A percentile compares a stretch with the other conserved stretches of the same genome.
phyloP scores from a whole-genome alignment of 495 filamentous ascomycete species.

The Aspergillus baeticus region DNA sequence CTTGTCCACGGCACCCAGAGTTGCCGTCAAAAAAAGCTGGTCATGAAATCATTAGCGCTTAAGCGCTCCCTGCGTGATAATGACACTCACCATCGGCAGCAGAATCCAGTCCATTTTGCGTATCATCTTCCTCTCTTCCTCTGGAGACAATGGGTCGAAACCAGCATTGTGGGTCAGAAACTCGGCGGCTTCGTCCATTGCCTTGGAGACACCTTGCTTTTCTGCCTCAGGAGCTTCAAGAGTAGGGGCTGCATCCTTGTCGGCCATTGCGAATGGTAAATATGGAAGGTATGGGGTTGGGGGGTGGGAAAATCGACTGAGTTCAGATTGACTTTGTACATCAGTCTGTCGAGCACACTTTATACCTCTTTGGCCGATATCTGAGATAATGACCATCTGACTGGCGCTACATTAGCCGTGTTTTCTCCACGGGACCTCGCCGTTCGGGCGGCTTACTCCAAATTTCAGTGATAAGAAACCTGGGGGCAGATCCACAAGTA shows the following conservation, averaged over 20 bases:
- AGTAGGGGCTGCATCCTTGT: not conserved
- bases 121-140: conserved; percentile 67
- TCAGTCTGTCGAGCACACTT: too few species aligned
- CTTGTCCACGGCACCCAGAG: conserved; percentile 1
- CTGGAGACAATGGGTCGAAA: conserved; percentile 73
- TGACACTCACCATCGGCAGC: conserved; percentile 2
- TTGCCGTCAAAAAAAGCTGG: conserved; percentile 7
- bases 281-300: not conserved
- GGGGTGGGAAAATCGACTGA: not conserved
- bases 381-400: too few species aligned
- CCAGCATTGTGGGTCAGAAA: conserved; percentile 29
- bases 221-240: not conserved
- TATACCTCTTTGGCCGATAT: too few species aligned
- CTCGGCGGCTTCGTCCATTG: conserved; percentile 10
- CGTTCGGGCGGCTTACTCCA: not conserved
- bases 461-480: not conserved
- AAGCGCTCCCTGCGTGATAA: too few species aligned
- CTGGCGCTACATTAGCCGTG: too few species aligned
- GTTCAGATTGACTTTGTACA: not conserved
- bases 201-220: not conserved
- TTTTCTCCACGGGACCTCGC: not conserved
- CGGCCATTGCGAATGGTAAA: not conserved
- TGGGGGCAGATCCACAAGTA: not conserved
- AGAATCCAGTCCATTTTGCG: conserved; percentile 63
- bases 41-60: not conserved